Evolutionary conservation across 1,139 yeast genomes (phyloP).

Genomic region (Diutina ranongensis): DNA sequence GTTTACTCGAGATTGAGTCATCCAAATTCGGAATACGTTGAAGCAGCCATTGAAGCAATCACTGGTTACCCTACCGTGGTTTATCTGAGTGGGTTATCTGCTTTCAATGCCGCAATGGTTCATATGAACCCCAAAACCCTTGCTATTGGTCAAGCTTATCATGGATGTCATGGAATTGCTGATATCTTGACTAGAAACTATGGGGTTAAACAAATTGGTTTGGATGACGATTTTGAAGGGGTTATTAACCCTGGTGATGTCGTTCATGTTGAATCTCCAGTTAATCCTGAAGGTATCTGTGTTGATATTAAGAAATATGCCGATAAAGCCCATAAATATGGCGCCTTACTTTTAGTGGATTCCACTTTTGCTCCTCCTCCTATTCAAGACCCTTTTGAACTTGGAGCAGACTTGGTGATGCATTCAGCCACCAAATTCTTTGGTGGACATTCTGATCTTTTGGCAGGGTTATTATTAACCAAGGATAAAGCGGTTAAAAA

Average conservation of each 20-base stretch:
- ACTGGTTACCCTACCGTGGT: slow-evolving; percentile 44
- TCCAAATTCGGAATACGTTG: slow-evolving; percentile 60
- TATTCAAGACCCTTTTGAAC: slow-evolving; percentile 64
- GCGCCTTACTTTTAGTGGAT: slow-evolving; percentile 64
- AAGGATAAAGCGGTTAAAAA: slow-evolving; percentile 36
- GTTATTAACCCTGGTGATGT: slow-evolving; percentile 45
- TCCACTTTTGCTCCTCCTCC: slow-evolving; percentile 95
- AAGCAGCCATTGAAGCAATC: slow-evolving; percentile 44
- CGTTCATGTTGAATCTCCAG: slow-evolving; percentile 78
- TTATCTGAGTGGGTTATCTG: slow-evolving; percentile 71
- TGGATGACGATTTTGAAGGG: slow-evolving; percentile 27
- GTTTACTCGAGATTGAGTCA: slow-evolving; percentile 64
- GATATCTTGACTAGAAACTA: slow-evolving; percentile 49
- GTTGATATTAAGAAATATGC: slow-evolving; percentile 54
- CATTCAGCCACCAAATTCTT: slow-evolving; percentile 88
- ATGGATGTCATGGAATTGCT: slow-evolving; percentile 69
- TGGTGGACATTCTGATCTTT: slow-evolving; percentile 88
- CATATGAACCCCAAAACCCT: slow-evolving; percentile 63
- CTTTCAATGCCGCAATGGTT: slow-evolving; percentile 67
- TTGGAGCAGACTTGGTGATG: slow-evolving; percentile 74
- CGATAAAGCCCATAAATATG: slow-evolving; percentile 52
- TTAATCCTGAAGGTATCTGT: slow-evolving; percentile 75
- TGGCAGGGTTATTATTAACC: slow-evolving; percentile 70
- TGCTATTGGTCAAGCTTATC: slow-evolving; percentile 74
- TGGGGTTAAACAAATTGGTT: slow-evolving; percentile 40